phyloP scores from a whole-genome alignment of 768 basidiomycete genomes.

The Rhizopogon vulgaris region DNA sequence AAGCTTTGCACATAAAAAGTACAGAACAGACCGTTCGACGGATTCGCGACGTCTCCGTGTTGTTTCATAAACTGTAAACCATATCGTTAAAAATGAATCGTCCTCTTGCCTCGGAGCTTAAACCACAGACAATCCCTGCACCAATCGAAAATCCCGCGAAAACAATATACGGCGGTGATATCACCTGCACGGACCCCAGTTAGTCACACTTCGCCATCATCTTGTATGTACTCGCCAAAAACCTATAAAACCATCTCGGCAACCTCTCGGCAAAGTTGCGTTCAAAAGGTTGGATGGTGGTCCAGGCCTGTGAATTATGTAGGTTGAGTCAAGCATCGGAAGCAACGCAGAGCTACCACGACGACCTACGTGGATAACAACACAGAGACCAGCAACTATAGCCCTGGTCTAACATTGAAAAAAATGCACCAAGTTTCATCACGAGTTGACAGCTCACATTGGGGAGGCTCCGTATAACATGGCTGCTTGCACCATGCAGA shows the following conservation, averaged over 20 bases:
- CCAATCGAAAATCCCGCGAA: constrained; percentile 36
- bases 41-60: constrained; percentile 10
- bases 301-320: constrained; percentile 27
- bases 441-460: constrained; percentile 34
- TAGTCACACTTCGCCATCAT: neutral
- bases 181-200: constrained; percentile 17
- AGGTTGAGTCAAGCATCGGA: neutral
- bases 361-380: constrained; percentile 35
- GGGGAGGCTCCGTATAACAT: constrained; percentile 48
- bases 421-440: neutral
- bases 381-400: constrained; percentile 32
- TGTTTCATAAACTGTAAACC: constrained; percentile 12
- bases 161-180: constrained; percentile 33
- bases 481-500: constrained; percentile 48
- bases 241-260: constrained; percentile 18
- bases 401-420: constrained; percentile 27
- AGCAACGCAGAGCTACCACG: neutral
- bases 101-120: constrained; percentile 4
- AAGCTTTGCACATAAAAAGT: constrained; percentile 25
- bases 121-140: constrained; percentile 32
- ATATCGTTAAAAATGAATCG: neutral
- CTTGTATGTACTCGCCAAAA: constrained; percentile 15
- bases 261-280: constrained; percentile 12
- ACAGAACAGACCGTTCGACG: constrained; percentile 47
- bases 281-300: constrained; percentile 24